Evolutionary conservation across 129 eudicot species (phyloP).

Genomic region (Arctium lappa): DNA sequence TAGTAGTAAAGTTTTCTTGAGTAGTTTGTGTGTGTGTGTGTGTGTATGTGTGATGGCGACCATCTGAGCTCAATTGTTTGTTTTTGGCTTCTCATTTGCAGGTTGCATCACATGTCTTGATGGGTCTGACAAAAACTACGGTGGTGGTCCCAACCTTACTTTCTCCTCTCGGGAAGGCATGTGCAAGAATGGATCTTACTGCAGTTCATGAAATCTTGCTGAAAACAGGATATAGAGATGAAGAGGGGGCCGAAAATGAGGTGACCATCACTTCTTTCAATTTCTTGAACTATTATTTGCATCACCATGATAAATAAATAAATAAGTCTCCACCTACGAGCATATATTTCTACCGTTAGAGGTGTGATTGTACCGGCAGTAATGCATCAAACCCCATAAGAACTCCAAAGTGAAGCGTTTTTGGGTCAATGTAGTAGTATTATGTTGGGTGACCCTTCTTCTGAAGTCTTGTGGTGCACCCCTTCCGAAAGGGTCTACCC

Average conservation of each 20-base stretch:
- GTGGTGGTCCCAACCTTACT: constrained; percentile 62
- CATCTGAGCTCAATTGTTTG: background rate
- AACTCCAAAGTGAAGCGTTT: background rate
- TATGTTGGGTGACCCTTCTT: background rate
- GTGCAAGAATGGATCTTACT: constrained; percentile 92
- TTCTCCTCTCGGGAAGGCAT: constrained; percentile 97
- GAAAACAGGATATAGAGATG: constrained; percentile 92
- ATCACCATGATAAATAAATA: background rate
- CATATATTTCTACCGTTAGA: background rate
- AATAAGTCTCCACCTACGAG: background rate
- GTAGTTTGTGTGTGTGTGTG: background rate
- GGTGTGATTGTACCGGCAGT: background rate
- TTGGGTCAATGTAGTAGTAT: background rate
- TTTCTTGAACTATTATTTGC: background rate
- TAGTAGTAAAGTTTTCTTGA: background rate
- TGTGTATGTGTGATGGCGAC: background rate
- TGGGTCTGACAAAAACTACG: constrained; percentile 76
- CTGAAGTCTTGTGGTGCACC: background rate
- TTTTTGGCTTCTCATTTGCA: constrained; percentile 19
- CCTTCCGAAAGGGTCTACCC: background rate
- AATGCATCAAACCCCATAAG: background rate
- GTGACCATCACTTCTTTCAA: constrained; percentile 31
- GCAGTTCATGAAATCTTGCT: constrained; percentile 89
- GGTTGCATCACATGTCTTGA: constrained; percentile 78
- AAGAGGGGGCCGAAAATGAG: constrained; percentile 99